Conservation (phyloP, 164 flowering plant genomes). For the Pachysandra terminalis region DNA sequence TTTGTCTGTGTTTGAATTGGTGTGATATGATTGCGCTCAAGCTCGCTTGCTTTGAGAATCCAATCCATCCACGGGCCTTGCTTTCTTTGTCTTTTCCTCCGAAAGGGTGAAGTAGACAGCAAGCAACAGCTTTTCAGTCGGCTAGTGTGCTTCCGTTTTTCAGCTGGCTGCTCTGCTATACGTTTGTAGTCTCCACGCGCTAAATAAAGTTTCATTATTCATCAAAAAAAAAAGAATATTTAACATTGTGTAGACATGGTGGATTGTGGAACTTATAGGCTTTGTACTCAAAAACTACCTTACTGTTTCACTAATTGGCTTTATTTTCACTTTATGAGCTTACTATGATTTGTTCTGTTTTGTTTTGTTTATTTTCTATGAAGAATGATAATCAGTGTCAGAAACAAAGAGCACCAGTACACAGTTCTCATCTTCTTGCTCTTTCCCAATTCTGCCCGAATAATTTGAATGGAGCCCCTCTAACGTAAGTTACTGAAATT, state of each 20-base stretch:
- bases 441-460: conserved; percentile 64
- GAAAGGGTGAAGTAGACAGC: too few species aligned
- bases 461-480: conserved; percentile 48
- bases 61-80: too few species aligned
- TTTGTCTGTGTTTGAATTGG: neutral
- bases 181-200: too few species aligned
- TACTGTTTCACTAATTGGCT: neutral
- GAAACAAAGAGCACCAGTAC: conserved; percentile 48
- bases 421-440: conserved; percentile 57
- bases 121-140: too few species aligned
- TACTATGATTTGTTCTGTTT: neutral
- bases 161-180: too few species aligned
- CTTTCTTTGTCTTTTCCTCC: too few species aligned
- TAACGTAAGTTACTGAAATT: conserved; percentile 56
- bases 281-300: neutral
- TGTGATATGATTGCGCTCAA: neutral
- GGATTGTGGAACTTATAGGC: neutral
- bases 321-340: neutral
- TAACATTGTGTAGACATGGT: neutral
- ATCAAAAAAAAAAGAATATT: too few species aligned
- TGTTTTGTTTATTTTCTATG: conserved; percentile 13
- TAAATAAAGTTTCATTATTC: neutral
- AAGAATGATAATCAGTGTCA: conserved; percentile 52
- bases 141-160: too few species aligned
- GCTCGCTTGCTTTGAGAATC: too few species aligned